Evolutionary conservation across 2,329 filamentous ascomycete genomes (phyloP).

Genomic region (Microcyclospora tardicrescens): DNA sequence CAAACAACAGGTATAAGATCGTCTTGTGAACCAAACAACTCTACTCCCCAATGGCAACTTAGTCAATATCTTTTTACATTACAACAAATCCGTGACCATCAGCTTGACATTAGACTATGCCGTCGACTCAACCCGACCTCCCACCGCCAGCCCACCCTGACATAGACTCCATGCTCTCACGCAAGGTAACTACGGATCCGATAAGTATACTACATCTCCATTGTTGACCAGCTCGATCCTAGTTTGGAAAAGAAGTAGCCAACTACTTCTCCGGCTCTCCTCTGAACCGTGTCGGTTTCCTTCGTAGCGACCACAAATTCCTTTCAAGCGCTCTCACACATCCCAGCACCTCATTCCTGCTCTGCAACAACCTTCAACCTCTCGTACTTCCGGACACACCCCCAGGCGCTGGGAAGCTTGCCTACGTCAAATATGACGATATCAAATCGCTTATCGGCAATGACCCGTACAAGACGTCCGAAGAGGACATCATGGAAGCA

Average conservation of each 20-base stretch:
- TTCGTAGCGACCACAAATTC: constrained; percentile 59
- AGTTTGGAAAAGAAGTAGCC: constrained; percentile 62
- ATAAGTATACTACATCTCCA: no score
- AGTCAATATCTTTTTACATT: no score
- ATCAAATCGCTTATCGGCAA: constrained; percentile 57
- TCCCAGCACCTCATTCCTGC: constrained; percentile 56
- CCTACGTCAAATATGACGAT: constrained; percentile 55
- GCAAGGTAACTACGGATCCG: constrained; percentile 29
- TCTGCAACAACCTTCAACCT: constrained; percentile 67
- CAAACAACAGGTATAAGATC: no score
- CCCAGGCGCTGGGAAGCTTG: constrained; percentile 37
- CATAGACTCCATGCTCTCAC: constrained; percentile 56
- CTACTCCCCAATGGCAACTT: no score
- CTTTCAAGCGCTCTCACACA: constrained; percentile 54
- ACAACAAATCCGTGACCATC: no score
- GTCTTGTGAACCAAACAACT: no score
- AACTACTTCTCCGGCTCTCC: constrained; percentile 74
- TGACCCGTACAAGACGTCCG: constrained; percentile 56
- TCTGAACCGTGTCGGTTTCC: constrained; percentile 67
- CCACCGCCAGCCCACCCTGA: constrained; percentile 46
- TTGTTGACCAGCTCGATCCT: no score
- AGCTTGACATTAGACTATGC: no score
- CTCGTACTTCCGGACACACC: constrained; percentile 39
- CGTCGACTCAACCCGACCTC: constrained; percentile 29
- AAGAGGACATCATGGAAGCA: constrained; percentile 57